Evolutionary conservation across 1,139 yeast genomes (phyloP).

Genomic region (Zygotorulaspora mrakii): DNA sequence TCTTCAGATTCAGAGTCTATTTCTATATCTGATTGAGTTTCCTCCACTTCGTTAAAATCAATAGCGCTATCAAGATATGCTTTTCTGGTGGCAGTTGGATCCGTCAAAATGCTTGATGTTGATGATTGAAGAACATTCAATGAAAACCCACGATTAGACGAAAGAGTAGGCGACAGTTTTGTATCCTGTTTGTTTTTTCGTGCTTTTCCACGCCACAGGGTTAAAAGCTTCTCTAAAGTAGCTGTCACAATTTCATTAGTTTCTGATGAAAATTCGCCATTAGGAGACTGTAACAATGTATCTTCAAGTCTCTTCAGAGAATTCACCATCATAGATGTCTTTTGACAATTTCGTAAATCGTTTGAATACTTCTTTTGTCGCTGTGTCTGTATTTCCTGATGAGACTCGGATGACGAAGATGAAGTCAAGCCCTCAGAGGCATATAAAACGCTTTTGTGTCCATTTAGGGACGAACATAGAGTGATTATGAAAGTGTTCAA

Average conservation of each 20-base stretch:
- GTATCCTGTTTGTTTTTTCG: conserved; percentile 1
- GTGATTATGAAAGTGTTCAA: conserved; percentile 6
- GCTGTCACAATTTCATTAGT: conserved; percentile 5
- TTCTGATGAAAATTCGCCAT: conserved; percentile 8
- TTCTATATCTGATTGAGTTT: conserved; percentile 19
- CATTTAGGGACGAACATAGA: conserved; percentile 9
- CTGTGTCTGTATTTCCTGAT: neutral
- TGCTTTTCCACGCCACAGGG: conserved; percentile 12
- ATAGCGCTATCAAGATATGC: conserved; percentile 18
- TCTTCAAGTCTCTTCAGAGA: conserved; percentile 13
- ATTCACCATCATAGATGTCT: conserved; percentile 8
- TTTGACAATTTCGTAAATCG: neutral
- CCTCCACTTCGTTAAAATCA: conserved; percentile 21
- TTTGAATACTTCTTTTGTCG: neutral
- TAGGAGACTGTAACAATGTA: conserved; percentile 9
- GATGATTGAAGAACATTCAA: conserved; percentile 18
- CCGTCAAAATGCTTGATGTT: conserved; percentile 1
- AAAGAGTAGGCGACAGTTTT: conserved; percentile 5
- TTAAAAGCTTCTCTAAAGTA: conserved; percentile 11
- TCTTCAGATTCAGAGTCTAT: conserved; percentile 10
- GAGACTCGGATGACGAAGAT: neutral
- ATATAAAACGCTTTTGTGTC: conserved; percentile 8
- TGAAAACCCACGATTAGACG: conserved; percentile 19
- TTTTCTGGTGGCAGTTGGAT: conserved; percentile 3
- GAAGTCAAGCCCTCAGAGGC: conserved; percentile 1